These are phyloP conservation scores for Pythium dissotocum DNA, from an alignment of 352 stramenopile genomes.

Conservation along the genomic window DNA sequence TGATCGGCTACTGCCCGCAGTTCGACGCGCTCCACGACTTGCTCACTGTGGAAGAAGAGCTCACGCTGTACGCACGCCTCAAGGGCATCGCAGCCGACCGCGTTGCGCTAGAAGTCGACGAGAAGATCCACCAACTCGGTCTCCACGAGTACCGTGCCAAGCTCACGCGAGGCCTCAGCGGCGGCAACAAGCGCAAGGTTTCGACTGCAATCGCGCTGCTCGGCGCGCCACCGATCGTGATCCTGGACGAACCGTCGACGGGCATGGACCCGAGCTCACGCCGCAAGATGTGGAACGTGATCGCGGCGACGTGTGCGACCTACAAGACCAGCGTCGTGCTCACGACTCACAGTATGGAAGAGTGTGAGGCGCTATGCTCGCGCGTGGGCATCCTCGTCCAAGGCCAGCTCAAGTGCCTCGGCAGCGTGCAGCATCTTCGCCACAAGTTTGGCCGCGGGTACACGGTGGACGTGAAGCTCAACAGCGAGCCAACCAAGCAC, in stretches of 20 bases:
- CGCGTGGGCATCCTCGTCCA: constrained; percentile 40
- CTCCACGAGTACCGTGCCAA: constrained; percentile 53
- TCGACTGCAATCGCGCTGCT: constrained; percentile 95
- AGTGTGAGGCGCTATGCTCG: constrained; percentile 42
- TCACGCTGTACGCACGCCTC: constrained; percentile 89
- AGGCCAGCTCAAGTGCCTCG: constrained; percentile 45
- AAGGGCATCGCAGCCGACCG: constrained; percentile 62
- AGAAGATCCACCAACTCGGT: constrained; percentile 61
- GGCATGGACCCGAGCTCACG: constrained; percentile 92
- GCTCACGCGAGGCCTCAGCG: constrained; percentile 48
- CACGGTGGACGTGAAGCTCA: constrained; percentile 74
- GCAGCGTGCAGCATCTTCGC: constrained; percentile 88
- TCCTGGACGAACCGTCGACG: constrained; percentile 95
- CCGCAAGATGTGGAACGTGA: constrained; percentile 92
- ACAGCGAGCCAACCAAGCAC: constrained; percentile 34
- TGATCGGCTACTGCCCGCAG: constrained; percentile 92
- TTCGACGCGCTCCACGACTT: constrained; percentile 94
- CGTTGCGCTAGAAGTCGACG: constrained; percentile 43
- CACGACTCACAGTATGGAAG: constrained; percentile 43
- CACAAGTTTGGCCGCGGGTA: constrained; percentile 90
- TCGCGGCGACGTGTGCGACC: constrained; percentile 52
- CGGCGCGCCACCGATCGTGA: constrained; percentile 90
- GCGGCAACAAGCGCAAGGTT: constrained; percentile 96
- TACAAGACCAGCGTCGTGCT: constrained; percentile 35
- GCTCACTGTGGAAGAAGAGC: constrained; percentile 91